A percentile compares a stretch with the other conserved stretches of the same genome.
Evolutionary conservation across 257 asterid species (phyloP).

Genomic region (Jasminum sambac): DNA sequence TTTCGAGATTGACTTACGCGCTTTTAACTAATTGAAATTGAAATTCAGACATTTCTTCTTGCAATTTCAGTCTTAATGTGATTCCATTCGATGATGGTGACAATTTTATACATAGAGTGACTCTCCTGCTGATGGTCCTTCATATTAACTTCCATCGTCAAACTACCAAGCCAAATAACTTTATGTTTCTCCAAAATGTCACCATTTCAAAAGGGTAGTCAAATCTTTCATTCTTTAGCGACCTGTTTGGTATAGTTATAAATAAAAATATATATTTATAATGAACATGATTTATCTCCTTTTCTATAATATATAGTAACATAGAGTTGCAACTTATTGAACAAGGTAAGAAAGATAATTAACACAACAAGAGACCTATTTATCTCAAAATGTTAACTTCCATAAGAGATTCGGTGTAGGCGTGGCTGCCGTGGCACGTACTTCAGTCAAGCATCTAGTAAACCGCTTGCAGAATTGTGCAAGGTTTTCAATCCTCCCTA

Average conservation of each 20-base stretch:
- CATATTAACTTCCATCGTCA: neutral
- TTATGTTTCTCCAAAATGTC: neutral
- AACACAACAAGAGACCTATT: too few relatives aligned
- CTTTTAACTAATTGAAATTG: neutral
- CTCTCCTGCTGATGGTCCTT: neutral
- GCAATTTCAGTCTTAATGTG: neutral
- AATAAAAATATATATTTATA: neutral
- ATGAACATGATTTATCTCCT: neutral
- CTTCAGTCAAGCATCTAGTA: conserved; percentile 69
- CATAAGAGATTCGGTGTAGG: neutral
- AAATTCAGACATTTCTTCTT: neutral
- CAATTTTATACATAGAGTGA: neutral
- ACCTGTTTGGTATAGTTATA: neutral
- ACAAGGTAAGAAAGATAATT: too few relatives aligned
- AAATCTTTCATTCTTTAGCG: neutral
- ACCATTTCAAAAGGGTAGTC: neutral
- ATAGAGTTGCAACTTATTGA: too few relatives aligned
- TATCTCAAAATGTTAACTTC: neutral
- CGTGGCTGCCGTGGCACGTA: conserved; percentile 67
- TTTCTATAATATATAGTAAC: too few relatives aligned
- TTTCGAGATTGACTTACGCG: neutral
- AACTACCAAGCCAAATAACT: neutral
- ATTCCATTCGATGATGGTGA: neutral
- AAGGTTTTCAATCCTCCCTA: conserved; percentile 70
- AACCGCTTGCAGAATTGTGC: conserved; percentile 72